A percentile compares a stretch with the other conserved stretches of the same genome.
These are phyloP conservation scores for Ceratocystis colombiana DNA, from an alignment of 2,329 filamentous ascomycete species.

Conservation along the genomic window DNA sequence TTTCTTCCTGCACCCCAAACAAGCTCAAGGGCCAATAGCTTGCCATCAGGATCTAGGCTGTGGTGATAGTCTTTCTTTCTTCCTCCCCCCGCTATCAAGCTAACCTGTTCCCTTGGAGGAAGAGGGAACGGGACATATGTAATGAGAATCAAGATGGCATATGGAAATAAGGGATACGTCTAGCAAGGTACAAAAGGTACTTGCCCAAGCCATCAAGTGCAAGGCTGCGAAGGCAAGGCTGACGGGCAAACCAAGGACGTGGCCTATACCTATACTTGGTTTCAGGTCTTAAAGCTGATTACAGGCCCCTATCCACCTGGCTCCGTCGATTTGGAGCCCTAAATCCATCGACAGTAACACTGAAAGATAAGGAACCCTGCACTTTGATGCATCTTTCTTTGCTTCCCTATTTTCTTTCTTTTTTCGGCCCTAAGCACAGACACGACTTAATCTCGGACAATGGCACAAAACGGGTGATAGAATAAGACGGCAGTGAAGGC, in stretches of 20 bases:
- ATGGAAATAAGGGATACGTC: neutral
- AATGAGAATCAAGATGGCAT: neutral
- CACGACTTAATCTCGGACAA: slow-evolving; percentile 23
- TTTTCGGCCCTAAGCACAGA: slow-evolving; percentile 16
- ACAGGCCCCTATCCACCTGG: neutral
- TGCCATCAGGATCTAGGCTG: neutral
- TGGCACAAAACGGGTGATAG: slow-evolving; percentile 19
- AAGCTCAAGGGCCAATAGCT: neutral
- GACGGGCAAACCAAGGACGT: neutral
- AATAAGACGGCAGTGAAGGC: neutral
- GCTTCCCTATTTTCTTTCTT: neutral
- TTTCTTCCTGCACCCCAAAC: neutral
- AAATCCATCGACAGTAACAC: neutral
- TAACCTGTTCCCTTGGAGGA: neutral
- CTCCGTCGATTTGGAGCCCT: neutral
- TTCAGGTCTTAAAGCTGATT: neutral
- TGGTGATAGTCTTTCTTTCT: neutral
- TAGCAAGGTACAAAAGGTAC: too few species aligned
- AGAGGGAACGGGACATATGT: neutral
- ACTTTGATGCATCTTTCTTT: neutral
- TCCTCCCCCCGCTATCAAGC: neutral
- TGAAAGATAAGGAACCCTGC: neutral
- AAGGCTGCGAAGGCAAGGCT: neutral
- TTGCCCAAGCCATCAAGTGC: neutral
- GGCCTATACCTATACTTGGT: neutral